These are phyloP conservation scores for Neodidymelliopsis sp. DNA, from an alignment of 2,329 filamentous ascomycete species.

Conservation along the genomic window DNA sequence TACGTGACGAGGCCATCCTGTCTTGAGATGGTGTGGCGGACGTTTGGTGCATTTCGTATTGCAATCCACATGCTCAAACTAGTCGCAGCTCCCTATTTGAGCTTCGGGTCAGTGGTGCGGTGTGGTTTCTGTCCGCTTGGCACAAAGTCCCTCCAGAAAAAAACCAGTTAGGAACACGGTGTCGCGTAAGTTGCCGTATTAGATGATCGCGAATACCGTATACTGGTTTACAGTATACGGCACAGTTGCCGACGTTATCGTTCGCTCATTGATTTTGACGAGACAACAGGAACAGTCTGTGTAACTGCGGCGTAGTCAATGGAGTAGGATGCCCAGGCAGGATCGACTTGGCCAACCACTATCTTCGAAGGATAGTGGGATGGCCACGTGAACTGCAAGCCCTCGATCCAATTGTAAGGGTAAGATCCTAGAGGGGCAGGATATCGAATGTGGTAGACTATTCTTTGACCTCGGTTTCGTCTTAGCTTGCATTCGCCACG, in stretches of 20 bases:
- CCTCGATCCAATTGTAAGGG: constrained; percentile 6
- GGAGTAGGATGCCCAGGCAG: not conserved
- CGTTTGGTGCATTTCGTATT: not conserved
- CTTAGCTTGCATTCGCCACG: not conserved
- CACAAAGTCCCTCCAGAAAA: not conserved
- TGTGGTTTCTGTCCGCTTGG: not conserved
- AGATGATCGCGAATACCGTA: not conserved
- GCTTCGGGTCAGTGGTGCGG: not conserved
- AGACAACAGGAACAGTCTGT: not conserved
- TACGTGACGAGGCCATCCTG: not conserved
- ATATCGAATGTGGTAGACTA: not conserved
- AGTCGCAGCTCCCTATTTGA: not conserved
- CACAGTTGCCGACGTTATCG: not conserved
- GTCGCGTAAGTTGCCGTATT: constrained; percentile 11
- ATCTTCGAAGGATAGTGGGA: constrained; percentile 9
- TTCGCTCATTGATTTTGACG: not conserved
- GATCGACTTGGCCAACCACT: not conserved
- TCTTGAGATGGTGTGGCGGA: not conserved
- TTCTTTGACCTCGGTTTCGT: not conserved
- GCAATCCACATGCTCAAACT: not conserved
- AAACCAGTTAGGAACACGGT: not conserved
- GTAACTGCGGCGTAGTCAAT: constrained; percentile 8
- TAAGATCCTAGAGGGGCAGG: not conserved
- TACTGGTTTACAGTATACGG: not conserved
- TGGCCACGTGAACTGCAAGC: constrained; percentile 16